Evolutionary conservation across 2,329 filamentous ascomycete species (phyloP).

Genomic region (Fonsecaea multimorphosa): DNA sequence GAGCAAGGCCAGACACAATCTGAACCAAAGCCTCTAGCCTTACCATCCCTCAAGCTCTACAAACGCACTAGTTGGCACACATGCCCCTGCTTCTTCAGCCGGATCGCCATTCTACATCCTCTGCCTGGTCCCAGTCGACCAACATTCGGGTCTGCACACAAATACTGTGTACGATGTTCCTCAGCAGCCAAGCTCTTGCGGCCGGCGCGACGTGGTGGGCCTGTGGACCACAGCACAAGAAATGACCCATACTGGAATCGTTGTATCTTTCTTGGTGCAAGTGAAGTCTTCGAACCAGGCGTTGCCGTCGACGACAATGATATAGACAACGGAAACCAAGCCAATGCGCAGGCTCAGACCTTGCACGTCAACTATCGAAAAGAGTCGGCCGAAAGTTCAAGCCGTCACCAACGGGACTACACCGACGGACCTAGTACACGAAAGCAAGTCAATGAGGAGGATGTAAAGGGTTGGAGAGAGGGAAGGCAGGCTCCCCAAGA

Average conservation of each 20-base stretch:
- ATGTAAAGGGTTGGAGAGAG: not conserved
- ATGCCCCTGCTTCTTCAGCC: constrained; percentile 28
- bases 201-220: constrained; percentile 22
- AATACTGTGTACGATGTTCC: constrained; percentile 23
- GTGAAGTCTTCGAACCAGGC: constrained; percentile 18
- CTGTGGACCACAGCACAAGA: constrained; percentile 8
- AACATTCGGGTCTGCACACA: constrained; percentile 15
- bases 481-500: not conserved
- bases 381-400: not conserved
- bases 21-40: constrained; percentile 12
- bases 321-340: not conserved
- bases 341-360: not conserved
- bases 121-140: constrained; percentile 21
- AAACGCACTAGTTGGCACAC: constrained; percentile 31
- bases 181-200: constrained; percentile 23
- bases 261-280: constrained; percentile 20
- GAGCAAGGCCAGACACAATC: not conserved
- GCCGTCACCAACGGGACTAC: not conserved
- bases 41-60: constrained; percentile 25
- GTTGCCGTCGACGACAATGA: not conserved
- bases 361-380: not conserved
- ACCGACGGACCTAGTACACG: not conserved
- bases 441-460: not conserved
- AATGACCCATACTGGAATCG: constrained; percentile 25
- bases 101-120: constrained; percentile 26